Evolutionary conservation across 1,139 yeast species (phyloP).

Genomic region (Kodamaea derodonti): DNA sequence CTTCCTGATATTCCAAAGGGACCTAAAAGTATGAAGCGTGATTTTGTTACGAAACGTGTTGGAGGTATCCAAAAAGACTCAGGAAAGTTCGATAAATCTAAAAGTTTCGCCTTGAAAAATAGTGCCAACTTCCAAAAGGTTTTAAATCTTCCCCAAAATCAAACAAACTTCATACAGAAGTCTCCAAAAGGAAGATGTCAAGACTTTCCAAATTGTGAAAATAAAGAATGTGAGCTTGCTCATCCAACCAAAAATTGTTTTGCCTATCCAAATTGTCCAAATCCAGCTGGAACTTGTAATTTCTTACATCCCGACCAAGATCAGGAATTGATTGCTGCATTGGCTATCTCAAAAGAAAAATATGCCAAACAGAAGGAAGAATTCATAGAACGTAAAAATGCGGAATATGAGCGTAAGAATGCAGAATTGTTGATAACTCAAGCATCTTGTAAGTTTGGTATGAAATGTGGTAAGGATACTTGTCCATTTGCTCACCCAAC

Average conservation of each 20-base stretch:
- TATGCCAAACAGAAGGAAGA: conserved; percentile 49
- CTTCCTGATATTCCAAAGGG: conserved; percentile 10
- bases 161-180: conserved; percentile 27
- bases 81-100: conserved; percentile 6
- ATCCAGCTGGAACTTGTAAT: conserved; percentile 78
- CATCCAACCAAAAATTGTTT: conserved; percentile 79
- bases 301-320: conserved; percentile 84
- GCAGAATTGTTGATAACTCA: conserved; percentile 14
- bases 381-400: conserved; percentile 32
- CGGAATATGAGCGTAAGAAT: conserved; percentile 20
- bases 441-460: conserved; percentile 71
- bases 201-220: conserved; percentile 73
- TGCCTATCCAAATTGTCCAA: conserved; percentile 76
- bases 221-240: conserved; percentile 63
- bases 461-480: conserved; percentile 65
- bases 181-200: conserved; percentile 66
- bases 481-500: conserved; percentile 94
- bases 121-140: conserved; percentile 40
- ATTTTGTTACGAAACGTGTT: conserved; percentile 4
- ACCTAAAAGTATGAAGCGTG: conserved; percentile 13
- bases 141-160: conserved; percentile 28
- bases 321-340: conserved; percentile 61
- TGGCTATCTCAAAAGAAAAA: conserved; percentile 56
- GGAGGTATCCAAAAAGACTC: conserved; percentile 12
- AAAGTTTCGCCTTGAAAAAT: conserved; percentile 33